These are phyloP conservation scores for Conidiobolus incongruus DNA, from an alignment of 371 early-diverging fungal genomes.

Conservation along the genomic window DNA sequence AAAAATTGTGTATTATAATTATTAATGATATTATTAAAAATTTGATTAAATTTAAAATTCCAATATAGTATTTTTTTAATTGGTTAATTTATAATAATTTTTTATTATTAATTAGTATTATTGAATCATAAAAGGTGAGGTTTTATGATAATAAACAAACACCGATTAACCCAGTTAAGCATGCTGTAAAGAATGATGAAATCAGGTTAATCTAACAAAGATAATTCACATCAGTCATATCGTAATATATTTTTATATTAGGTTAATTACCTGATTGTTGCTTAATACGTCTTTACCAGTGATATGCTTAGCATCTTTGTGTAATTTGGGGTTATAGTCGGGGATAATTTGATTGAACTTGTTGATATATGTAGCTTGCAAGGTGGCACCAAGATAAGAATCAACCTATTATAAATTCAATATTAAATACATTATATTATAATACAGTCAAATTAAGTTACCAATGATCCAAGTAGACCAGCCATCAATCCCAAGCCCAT, in stretches of 20 bases:
- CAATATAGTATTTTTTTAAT: no score
- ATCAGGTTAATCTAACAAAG: constrained; percentile 22
- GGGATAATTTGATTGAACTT: constrained; percentile 29
- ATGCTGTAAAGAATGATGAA: constrained; percentile 16
- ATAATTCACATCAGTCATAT: no score
- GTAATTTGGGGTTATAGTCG: constrained; percentile 11
- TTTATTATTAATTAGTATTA: no score
- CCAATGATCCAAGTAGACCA: constrained; percentile 8
- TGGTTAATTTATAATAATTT: no score
- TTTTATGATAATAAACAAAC: constrained; percentile 5
- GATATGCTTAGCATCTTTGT: constrained; percentile 13
- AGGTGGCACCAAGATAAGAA: constrained; percentile 66
- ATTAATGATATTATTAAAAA: no score
- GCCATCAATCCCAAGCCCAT: constrained; percentile 6
- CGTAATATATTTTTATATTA: no score
- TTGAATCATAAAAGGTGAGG: no score
- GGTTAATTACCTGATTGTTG: constrained; percentile 52
- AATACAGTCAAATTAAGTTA: no score
- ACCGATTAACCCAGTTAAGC: constrained; percentile 10
- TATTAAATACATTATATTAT: no score
- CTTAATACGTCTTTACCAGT: constrained; percentile 43
- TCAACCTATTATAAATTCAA: constrained; percentile 48
- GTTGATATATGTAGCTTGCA: constrained; percentile 41
- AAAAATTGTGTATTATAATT: no score
- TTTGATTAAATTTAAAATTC: no score